phyloP scores from a whole-genome alignment of 1,284 basidiomycete species.

The Ceratobasidium sp. region DNA sequence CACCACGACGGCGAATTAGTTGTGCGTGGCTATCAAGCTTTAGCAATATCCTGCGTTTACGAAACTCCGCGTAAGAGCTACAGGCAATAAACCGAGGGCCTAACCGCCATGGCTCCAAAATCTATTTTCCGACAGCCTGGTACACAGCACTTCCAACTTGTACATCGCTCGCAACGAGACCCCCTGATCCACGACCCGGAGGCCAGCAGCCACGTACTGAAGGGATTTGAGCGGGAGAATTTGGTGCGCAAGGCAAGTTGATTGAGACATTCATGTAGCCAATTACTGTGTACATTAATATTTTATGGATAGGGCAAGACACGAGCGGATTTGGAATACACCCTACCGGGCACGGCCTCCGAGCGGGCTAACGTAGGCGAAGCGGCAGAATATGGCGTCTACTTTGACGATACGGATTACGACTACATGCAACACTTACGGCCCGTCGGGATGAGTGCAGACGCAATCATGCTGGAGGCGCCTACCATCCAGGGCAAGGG shows the following conservation, averaged over 20 bases:
- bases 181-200: conserved; percentile 95
- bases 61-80: neutral
- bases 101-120: conserved; percentile 59
- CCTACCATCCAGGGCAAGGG: conserved; percentile 58
- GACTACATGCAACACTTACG: conserved; percentile 99
- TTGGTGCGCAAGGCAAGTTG: conserved; percentile 65
- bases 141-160: conserved; percentile 94
- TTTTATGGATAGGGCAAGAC: conserved; percentile 70
- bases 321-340: conserved; percentile 74
- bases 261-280: neutral
- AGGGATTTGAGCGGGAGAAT: conserved; percentile 79
- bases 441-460: conserved; percentile 74
- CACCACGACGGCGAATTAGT: neutral
- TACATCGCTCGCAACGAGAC: conserved; percentile 95
- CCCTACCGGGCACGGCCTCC: conserved; percentile 61
- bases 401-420: conserved; percentile 97
- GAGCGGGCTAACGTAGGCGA: conserved; percentile 79
- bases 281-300: conserved; percentile 26
- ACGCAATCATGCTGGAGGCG: conserved; percentile 79
- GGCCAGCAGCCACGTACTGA: conserved; percentile 88
- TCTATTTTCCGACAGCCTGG: conserved; percentile 92
- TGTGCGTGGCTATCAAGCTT: neutral
- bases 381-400: conserved; percentile 90
- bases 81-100: neutral
- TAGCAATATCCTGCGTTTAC: neutral